Evolutionary conservation across 495 filamentous ascomycete genomes (phyloP).

Genomic region (Penicillium atrosanguineum): DNA sequence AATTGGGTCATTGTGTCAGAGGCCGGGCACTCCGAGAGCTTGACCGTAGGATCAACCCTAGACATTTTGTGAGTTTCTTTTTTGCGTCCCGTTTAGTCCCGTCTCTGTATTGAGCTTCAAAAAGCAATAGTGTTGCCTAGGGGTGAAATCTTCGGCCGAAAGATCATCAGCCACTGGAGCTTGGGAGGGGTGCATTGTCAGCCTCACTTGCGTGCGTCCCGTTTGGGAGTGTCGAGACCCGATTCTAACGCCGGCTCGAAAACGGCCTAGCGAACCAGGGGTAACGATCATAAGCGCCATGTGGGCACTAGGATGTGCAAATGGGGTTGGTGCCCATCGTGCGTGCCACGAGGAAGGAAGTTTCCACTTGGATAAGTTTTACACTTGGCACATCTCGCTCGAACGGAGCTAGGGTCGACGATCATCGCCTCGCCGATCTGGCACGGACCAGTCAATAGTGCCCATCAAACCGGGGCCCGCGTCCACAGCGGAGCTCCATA

Average conservation of each 20-base stretch:
- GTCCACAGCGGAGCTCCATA: neutral
- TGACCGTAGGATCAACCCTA: neutral
- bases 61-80: neutral
- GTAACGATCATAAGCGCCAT: slow-evolving; percentile 7
- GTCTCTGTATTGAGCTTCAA: neutral
- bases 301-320: slow-evolving; percentile 4
- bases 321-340: slow-evolving; percentile 3
- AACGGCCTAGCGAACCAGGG: neutral
- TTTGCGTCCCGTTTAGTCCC: neutral
- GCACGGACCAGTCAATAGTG: slow-evolving; percentile 22
- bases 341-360: slow-evolving; percentile 17
- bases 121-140: slow-evolving; percentile 19
- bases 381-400: slow-evolving; percentile 6
- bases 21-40: slow-evolving; percentile 19
- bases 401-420: slow-evolving; percentile 4
- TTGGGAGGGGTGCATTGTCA: slow-evolving; percentile 4
- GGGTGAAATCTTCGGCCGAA: neutral
- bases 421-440: slow-evolving; percentile 20
- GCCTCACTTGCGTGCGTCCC: slow-evolving; percentile 6
- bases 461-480: neutral
- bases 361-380: slow-evolving; percentile 8
- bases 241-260: neutral
- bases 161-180: slow-evolving; percentile 14
- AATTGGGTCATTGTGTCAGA: slow-evolving; percentile 7
- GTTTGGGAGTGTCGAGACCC: neutral